Base-by-base conservation (phyloP, 352 stramenopile genomes). In the Pythium angustatum region DNA sequence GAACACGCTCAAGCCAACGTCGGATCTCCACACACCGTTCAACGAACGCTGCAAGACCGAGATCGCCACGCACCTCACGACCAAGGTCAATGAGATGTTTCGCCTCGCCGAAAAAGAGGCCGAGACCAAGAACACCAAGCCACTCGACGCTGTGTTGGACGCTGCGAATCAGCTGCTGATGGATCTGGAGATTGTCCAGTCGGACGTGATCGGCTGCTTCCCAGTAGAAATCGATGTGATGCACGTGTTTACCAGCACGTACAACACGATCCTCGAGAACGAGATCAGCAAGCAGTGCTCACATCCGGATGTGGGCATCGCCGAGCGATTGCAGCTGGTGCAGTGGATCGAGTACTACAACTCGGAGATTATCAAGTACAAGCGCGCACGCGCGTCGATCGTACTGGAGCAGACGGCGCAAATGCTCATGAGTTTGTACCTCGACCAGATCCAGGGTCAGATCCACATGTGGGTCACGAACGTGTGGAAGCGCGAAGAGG, bases 271-370 rank as follows among this genome's bases (percentile, higher is more conserved):
- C 12, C 61, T 95, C 1, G 86, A 95, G 48, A 75, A 54, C 10
- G 78, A 91, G 52, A 91, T 95, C 54, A 78, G 62, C 12, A 79
- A 67, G 30, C 75, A 91, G 24, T 91, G 78, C 55, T 68, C 69
- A 0, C 77, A 81, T 49, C 68, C 78, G 6, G 79, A 93, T 31
- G 68, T 93, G 1, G 79, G 86, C 4, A 85, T 93, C 40, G 81
- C 81, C 0, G 79, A 93, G 33, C 85, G 84, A 0, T 68, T 95
- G 5, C 84, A 95, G 47, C 70, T 95, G 27, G 79, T 95, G 19
- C 86, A 95, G 63, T 95, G 86, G 86, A 93, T 95, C 40, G 86
- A 95, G 48, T 93, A 93, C 64, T 95, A 93, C 74, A 95, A 95
- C 69, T 71, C 73, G 0, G 84, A 95, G 69, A 88, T 95, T 27